Evolutionary conservation across 768 basidiomycete genomes (phyloP).

Genomic region (Tricholoma flavovirens): DNA sequence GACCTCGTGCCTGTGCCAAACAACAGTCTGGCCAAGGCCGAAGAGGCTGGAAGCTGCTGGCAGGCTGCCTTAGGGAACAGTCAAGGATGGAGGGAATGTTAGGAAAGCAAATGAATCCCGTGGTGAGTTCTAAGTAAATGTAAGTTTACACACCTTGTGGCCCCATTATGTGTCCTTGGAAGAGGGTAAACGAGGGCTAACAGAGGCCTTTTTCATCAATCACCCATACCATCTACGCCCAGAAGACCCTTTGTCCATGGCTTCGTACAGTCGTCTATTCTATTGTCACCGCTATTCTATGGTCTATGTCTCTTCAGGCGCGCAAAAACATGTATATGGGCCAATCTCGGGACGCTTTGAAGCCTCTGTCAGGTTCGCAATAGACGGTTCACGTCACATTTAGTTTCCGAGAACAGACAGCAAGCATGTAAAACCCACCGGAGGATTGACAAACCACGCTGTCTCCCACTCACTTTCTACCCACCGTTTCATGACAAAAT

Average conservation of each 20-base stretch:
- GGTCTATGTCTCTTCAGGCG: constrained; percentile 33
- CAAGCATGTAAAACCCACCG: constrained; percentile 40
- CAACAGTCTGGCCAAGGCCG: no score
- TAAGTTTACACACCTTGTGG: no score
- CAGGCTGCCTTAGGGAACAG: no score
- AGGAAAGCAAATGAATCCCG: no score
- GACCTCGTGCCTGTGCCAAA: no score
- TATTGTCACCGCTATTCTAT: neutral
- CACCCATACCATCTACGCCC: no score
- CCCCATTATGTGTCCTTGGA: no score
- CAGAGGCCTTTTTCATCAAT: no score
- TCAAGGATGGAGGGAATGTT: no score
- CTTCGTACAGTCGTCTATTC: neutral
- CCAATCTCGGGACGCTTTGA: constrained; percentile 76
- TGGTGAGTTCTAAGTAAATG: no score
- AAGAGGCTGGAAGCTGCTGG: no score
- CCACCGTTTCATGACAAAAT: constrained; percentile 66
- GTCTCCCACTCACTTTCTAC: constrained; percentile 76
- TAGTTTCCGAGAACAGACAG: neutral
- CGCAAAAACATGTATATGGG: constrained; percentile 87
- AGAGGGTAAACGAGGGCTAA: no score
- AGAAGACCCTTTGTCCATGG: neutral
- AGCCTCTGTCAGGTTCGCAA: constrained; percentile 45
- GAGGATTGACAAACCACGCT: constrained; percentile 89
- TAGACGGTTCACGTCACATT: neutral